phyloP scores from a whole-genome alignment of 495 filamentous ascomycete genomes.

The Pyrenopolyporus hunteri region DNA sequence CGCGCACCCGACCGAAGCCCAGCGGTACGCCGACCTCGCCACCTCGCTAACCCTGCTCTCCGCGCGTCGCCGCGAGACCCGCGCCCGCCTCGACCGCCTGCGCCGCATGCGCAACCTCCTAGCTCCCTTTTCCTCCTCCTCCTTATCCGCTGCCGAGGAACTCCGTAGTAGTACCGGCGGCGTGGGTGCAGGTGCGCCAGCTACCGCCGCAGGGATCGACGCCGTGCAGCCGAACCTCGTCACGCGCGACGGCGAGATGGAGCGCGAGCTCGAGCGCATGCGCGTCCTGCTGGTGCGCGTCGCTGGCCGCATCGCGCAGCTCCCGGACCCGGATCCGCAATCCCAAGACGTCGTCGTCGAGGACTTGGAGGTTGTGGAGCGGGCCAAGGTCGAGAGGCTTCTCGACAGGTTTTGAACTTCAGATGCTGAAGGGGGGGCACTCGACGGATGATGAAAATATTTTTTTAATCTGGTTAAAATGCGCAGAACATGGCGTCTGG shows the following conservation, averaged over 20 bases:
- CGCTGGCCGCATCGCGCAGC: conserved; percentile 60
- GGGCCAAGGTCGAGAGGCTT: conserved; percentile 49
- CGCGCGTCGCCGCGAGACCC: conserved; percentile 56
- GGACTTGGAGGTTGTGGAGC: conserved; percentile 47
- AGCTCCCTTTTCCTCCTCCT: conserved; percentile 54
- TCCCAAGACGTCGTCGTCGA: conserved; percentile 33
- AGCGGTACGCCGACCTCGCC: conserved; percentile 61
- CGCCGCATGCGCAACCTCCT: conserved; percentile 63
- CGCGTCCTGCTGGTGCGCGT: conserved; percentile 75
- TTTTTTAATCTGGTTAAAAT: too few relatives aligned
- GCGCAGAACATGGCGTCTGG: conserved; percentile 3
- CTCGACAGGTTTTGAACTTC: conserved; percentile 43
- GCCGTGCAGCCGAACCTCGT: conserved; percentile 80
- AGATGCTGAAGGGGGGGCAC: too few relatives aligned
- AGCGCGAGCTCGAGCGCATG: conserved; percentile 76
- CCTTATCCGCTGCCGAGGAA: background rate
- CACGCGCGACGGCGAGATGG: conserved; percentile 73
- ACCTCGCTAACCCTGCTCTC: conserved; percentile 58
- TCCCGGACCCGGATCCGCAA: conserved; percentile 36
- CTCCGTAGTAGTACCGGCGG: background rate
- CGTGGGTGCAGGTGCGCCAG: background rate
- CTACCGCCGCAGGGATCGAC: conserved; percentile 13
- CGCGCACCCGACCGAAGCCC: conserved; percentile 44
- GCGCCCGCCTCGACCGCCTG: conserved; percentile 62
- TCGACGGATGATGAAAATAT: too few relatives aligned